These are phyloP conservation scores for Botrytis fragariae DNA, from an alignment of 2,329 filamentous ascomycete species.

Conservation along the genomic window DNA sequence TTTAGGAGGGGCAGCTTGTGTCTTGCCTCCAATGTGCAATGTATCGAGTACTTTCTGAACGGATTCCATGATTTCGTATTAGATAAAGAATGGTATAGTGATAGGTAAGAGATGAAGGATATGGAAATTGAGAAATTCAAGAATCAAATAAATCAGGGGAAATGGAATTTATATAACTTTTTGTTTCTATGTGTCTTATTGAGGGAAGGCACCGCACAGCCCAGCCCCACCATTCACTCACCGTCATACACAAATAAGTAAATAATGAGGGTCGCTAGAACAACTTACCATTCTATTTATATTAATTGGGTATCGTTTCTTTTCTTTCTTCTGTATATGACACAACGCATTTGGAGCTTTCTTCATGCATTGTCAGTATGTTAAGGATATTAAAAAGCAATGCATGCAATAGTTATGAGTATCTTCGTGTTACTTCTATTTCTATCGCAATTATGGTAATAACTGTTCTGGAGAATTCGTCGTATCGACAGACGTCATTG, in stretches of 20 bases:
- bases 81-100: neutral
- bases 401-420: neutral
- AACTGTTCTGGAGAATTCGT: neutral
- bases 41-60: conserved; percentile 50
- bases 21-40: conserved; percentile 41
- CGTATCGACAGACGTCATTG: neutral
- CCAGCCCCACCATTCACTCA: conserved; percentile 31
- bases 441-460: neutral
- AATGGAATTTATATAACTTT: conserved; percentile 17
- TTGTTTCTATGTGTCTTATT: conserved; percentile 2
- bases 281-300: conserved; percentile 12
- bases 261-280: conserved; percentile 20
- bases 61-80: conserved; percentile 33
- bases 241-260: neutral
- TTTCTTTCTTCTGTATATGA: conserved; percentile 19
- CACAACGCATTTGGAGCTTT: conserved; percentile 6
- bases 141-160: neutral
- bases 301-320: conserved; percentile 4
- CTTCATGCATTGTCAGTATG: neutral
- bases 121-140: neutral
- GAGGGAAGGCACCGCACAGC: conserved; percentile 22
- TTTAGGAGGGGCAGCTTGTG: conserved; percentile 32
- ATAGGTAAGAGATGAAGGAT: neutral
- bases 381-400: neutral
- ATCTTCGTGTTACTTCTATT: neutral